A percentile compares a stretch with the other conserved stretches of the same genome.
Conservation (phyloP, 768 basidiomycete species). For the Leccinum sublutescens region DNA sequence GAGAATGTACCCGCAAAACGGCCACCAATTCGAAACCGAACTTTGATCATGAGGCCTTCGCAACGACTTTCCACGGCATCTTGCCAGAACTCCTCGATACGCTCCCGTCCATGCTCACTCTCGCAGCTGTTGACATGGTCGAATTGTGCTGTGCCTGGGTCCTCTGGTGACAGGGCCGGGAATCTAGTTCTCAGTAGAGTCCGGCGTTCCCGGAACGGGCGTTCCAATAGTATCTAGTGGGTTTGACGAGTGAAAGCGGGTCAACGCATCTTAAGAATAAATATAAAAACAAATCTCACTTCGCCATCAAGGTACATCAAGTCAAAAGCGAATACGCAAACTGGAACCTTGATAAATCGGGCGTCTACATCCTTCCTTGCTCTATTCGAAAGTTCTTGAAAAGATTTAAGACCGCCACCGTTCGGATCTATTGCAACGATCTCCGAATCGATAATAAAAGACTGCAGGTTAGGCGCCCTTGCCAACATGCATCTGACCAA, state of each 20-base stretch:
- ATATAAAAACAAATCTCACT: conserved; percentile 42
- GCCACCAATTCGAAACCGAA: conserved; percentile 25
- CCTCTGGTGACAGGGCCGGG: conserved; percentile 46
- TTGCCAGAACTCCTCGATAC: conserved; percentile 73
- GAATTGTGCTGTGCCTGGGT: conserved; percentile 55
- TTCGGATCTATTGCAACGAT: conserved; percentile 77
- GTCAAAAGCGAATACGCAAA: conserved; percentile 88
- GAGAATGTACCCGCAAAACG: background rate
- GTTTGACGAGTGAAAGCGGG: conserved; percentile 1
- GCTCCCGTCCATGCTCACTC: conserved; percentile 58
- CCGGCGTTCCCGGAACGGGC: conserved; percentile 71
- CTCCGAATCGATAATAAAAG: conserved; percentile 84
- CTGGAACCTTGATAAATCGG: conserved; percentile 70
- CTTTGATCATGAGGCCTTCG: conserved; percentile 96
- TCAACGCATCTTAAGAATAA: background rate
- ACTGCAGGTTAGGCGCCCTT: conserved; percentile 40
- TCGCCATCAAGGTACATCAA: conserved; percentile 81
- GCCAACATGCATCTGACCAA: conserved; percentile 54
- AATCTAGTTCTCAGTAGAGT: conserved; percentile 62
- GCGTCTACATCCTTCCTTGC: conserved; percentile 80
- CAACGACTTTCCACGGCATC: conserved; percentile 72
- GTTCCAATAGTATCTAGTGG: conserved; percentile 60
- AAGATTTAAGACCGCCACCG: conserved; percentile 65
- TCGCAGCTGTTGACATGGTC: conserved; percentile 73
- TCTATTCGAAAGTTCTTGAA: conserved; percentile 84